These are phyloP conservation scores for Cutaneotrichosporon curvatum DNA, from an alignment of 1,284 basidiomycete species.

Conservation along the genomic window DNA sequence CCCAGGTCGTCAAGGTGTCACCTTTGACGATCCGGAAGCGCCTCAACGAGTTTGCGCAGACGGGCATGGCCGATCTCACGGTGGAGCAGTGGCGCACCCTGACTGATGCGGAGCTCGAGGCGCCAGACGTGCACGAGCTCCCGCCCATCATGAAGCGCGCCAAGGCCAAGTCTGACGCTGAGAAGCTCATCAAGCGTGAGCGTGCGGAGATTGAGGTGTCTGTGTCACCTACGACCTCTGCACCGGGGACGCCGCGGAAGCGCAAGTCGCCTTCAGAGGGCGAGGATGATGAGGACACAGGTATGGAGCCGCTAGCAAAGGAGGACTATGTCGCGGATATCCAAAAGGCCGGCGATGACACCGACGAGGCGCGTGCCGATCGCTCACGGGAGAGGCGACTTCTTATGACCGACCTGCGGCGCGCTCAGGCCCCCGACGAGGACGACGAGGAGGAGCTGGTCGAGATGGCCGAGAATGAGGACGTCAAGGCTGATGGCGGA, in stretches of 20 bases:
- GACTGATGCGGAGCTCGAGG: constrained; percentile 53
- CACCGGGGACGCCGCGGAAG: neutral
- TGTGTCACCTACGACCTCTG: neutral
- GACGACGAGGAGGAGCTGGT: constrained; percentile 20
- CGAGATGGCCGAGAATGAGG: constrained; percentile 13
- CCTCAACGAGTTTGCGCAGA: constrained; percentile 90
- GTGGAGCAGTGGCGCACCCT: constrained; percentile 87
- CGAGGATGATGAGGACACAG: constrained; percentile 6
- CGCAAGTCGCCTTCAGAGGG: neutral
- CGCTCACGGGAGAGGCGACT: constrained; percentile 9
- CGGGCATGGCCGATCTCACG: constrained; percentile 75
- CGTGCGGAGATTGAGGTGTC: constrained; percentile 10
- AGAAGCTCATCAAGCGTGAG: constrained; percentile 17
- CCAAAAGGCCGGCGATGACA: constrained; percentile 14
- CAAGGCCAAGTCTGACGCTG: constrained; percentile 26
- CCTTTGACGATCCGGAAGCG: constrained; percentile 89
- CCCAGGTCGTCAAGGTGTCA: constrained; percentile 97
- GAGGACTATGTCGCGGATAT: constrained; percentile 22
- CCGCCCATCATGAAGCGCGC: constrained; percentile 30
- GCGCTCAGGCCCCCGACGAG: constrained; percentile 10
- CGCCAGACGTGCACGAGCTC: constrained; percentile 30
- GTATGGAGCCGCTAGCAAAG: constrained; percentile 47
- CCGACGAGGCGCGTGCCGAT: constrained; percentile 5
- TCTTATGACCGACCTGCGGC: constrained; percentile 10
- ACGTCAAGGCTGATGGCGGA: constrained; percentile 14